Percentiles rank a stretch among this genome's conserved stretches.
These are phyloP conservation scores for Kockiozyma suomiensis DNA, from an alignment of 805 yeast genomes.

Conservation along the genomic window DNA sequence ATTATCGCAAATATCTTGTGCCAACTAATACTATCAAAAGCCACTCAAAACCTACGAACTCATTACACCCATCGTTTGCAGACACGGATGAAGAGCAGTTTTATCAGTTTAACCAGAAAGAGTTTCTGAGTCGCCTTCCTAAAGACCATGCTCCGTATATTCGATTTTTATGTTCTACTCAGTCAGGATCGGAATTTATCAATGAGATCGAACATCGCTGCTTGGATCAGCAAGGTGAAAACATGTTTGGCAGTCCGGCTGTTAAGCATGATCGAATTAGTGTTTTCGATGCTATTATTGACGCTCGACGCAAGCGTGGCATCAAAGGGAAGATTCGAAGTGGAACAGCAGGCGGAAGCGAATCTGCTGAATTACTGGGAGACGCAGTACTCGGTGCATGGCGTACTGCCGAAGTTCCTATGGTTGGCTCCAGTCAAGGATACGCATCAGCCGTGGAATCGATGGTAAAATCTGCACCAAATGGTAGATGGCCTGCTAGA, in stretches of 20 bases:
- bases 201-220: constrained; percentile 17
- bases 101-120: constrained; percentile 9
- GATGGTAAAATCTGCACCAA: constrained; percentile 5
- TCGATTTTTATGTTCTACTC: constrained; percentile 23
- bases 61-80: background rate
- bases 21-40: background rate
- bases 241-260: background rate
- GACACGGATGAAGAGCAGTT: background rate
- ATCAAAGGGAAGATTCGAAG: background rate
- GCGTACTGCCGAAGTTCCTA: constrained; percentile 7
- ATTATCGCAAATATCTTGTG: constrained; percentile 17
- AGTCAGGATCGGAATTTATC: constrained; percentile 32
- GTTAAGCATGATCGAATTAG: background rate
- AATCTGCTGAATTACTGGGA: constrained; percentile 13
- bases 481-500: constrained; percentile 29
- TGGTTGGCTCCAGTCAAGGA: constrained; percentile 8
- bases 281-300: constrained; percentile 1
- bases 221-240: background rate
- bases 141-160: constrained; percentile 27
- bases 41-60: background rate
- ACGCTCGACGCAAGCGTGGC: constrained; percentile 6
- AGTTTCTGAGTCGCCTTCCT: constrained; percentile 19
- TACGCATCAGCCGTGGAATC: constrained; percentile 12
- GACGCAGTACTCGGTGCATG: constrained; percentile 3
- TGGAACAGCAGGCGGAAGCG: constrained; percentile 1